A percentile compares a stretch with the other conserved stretches of the same genome.
These are phyloP conservation scores for Ceratocystis diversiconidia DNA, from an alignment of 2,329 filamentous ascomycete species.

Conservation along the genomic window DNA sequence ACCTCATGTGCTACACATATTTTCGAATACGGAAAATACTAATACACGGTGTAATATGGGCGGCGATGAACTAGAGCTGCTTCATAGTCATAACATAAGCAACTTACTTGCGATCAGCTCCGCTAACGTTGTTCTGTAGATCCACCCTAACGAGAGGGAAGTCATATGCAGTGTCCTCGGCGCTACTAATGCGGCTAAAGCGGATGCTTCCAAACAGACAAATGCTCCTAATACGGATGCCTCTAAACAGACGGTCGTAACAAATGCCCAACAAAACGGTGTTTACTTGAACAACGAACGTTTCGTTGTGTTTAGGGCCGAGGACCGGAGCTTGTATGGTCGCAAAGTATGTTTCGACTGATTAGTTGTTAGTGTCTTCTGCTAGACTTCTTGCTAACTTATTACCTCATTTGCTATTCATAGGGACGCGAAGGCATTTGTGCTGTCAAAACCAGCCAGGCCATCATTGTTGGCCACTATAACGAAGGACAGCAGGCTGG, in stretches of 20 bases:
- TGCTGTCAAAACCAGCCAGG: slow-evolving; percentile 75
- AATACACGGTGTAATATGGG: neutral
- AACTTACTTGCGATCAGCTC: neutral
- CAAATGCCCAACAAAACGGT: slow-evolving; percentile 35
- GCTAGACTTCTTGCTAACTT: neutral
- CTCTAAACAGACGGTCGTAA: too few species aligned
- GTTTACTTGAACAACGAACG: slow-evolving; percentile 62
- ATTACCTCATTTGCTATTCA: slow-evolving; percentile 3
- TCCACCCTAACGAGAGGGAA: slow-evolving; percentile 42
- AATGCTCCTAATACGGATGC: too few species aligned
- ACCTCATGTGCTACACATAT: too few species aligned
- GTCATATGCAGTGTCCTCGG: slow-evolving; percentile 38
- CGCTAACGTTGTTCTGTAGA: slow-evolving; percentile 9
- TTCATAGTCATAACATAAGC: neutral
- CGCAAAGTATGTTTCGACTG: slow-evolving; percentile 53
- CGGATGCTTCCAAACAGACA: too few species aligned
- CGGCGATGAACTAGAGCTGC: neutral
- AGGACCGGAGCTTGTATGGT: slow-evolving; percentile 68
- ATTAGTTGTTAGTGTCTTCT: neutral
- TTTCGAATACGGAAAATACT: too few species aligned
- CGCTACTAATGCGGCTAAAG: too few species aligned
- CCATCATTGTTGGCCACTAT: slow-evolving; percentile 82
- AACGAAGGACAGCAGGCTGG: slow-evolving; percentile 57
- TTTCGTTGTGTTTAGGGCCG: slow-evolving; percentile 62
- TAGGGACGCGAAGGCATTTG: slow-evolving; percentile 65